Conservation (phyloP, 495 filamentous ascomycete genomes). For the Zalerion maritima region DNA sequence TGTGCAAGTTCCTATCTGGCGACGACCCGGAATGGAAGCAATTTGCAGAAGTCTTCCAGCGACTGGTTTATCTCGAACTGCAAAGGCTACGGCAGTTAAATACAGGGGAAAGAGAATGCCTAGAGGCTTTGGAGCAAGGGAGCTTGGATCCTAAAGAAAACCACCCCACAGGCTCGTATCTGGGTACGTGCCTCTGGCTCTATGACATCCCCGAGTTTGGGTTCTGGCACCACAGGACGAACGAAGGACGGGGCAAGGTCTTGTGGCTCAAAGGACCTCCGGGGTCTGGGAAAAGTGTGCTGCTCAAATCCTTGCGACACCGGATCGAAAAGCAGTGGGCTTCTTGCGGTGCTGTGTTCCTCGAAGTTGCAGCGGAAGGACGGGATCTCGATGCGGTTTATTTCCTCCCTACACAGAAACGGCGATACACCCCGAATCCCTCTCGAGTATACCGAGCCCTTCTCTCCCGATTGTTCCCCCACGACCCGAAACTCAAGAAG, state of each 20-base stretch:
- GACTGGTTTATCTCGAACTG: neutral
- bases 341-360: slow-evolving; percentile 14
- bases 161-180: slow-evolving; percentile 13
- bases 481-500: slow-evolving; percentile 17
- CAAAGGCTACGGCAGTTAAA: neutral
- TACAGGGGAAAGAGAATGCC: slow-evolving; percentile 9
- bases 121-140: slow-evolving; percentile 9
- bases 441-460: slow-evolving; percentile 19
- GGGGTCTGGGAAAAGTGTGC: slow-evolving; percentile 21
- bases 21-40: slow-evolving; percentile 16
- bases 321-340: slow-evolving; percentile 19
- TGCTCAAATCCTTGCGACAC: slow-evolving; percentile 14
- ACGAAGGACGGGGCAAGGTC: slow-evolving; percentile 16
- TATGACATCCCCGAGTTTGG: slow-evolving; percentile 20
- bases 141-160: slow-evolving; percentile 6
- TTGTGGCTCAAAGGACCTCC: slow-evolving; percentile 21
- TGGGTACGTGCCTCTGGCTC: slow-evolving; percentile 22
- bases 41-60: slow-evolving; percentile 3
- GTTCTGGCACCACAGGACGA: slow-evolving; percentile 20
- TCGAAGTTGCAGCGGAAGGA: slow-evolving; percentile 15
- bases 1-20: slow-evolving; percentile 17
- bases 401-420: slow-evolving; percentile 6
- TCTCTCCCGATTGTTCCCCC: slow-evolving; percentile 19
- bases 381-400: slow-evolving; percentile 8
- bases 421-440: slow-evolving; percentile 8